A percentile compares a stretch with the other conserved stretches of the same genome.
These are phyloP conservation scores for Monilinia fructigena DNA, from an alignment of 2,329 filamentous ascomycete genomes.

Conservation along the genomic window DNA sequence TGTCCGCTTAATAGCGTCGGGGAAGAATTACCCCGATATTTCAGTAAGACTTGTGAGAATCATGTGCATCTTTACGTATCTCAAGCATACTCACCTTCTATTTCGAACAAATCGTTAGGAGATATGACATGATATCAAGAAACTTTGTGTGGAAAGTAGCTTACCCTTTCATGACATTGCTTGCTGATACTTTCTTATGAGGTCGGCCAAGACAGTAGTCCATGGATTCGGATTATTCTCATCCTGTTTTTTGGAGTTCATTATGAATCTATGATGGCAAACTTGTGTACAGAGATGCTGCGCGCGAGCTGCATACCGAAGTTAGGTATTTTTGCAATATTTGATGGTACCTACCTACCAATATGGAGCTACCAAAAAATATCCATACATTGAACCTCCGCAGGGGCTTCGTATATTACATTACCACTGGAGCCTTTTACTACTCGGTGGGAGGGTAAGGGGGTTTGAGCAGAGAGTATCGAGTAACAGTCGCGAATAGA, in stretches of 20 bases:
- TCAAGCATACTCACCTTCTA: constrained; percentile 2
- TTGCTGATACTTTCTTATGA: background rate
- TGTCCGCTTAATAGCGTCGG: constrained; percentile 4
- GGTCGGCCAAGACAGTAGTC: background rate
- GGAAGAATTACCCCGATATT: constrained; percentile 4
- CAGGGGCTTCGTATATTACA: constrained; percentile 13
- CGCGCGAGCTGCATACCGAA: background rate
- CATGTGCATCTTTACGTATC: constrained; percentile 9
- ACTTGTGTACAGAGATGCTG: constrained; percentile 6
- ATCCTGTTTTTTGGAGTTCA: background rate
- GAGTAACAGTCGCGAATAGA: background rate
- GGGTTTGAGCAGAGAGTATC: too few species aligned
- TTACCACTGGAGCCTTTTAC: background rate
- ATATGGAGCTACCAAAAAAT: background rate
- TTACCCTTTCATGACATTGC: background rate
- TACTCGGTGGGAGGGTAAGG: background rate
- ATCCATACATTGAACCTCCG: background rate
- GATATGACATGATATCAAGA: constrained; percentile 2
- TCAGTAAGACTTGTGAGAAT: constrained; percentile 13
- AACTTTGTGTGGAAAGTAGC: background rate
- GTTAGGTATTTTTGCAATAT: background rate
- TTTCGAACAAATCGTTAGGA: constrained; percentile 3
- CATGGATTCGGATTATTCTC: background rate
- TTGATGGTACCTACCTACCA: background rate
- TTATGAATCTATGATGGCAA: background rate